Evolutionary conservation across 805 yeast species (phyloP), one percentile per base, ranked within the genome.

Genomic region (Groenewaldozyma tartarivorans): DNA sequence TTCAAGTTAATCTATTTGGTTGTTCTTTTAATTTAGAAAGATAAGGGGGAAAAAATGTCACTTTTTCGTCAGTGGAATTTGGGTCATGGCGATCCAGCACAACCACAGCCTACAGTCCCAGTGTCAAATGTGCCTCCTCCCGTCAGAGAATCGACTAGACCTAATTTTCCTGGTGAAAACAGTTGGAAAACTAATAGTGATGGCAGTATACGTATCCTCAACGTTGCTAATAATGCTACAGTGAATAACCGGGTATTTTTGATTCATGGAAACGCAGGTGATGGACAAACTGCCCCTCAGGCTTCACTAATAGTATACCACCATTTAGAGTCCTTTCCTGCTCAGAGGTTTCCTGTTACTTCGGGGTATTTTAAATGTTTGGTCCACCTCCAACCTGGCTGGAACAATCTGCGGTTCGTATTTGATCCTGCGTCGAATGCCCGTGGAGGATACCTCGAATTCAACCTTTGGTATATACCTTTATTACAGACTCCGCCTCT

Each of bases 311-410:
- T 67, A 35, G 67, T 64, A 45, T 68, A 58, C 49, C 67, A 56
- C 54, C 67, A 58, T 48, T 55, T 47, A 52, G 59, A 52, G 20
- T 63, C 46, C 24, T 79, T 77, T 46, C 94, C 96, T 0, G 74
- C 85, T 0, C 79, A 76, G 50, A 66, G 69, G 40, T 82, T 69
- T 52, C 94, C 88, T 45, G 74, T 87, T 4, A 74, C 77, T 40
- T 63, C 72, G 17, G 79, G 81, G 1, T 69, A 72, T 45, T 90
- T 88, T 68, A 88, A 87, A 58, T 83, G 84, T 0, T 53, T 83
- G 15, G 67, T 83, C 2, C 81, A 81, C 45, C 68, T 88, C 16
- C 72, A 77, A 17, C 78, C 81, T 0, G 88, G 90, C n/a, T 60
- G 59, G 18, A 90, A 88, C 54, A 57, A 55, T 3, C 56, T 88